Percentiles rank a stretch among this genome's conserved stretches.
Conservation (phyloP, 2,329 filamentous ascomycete genomes). For the Falciphora oryzae region DNA sequence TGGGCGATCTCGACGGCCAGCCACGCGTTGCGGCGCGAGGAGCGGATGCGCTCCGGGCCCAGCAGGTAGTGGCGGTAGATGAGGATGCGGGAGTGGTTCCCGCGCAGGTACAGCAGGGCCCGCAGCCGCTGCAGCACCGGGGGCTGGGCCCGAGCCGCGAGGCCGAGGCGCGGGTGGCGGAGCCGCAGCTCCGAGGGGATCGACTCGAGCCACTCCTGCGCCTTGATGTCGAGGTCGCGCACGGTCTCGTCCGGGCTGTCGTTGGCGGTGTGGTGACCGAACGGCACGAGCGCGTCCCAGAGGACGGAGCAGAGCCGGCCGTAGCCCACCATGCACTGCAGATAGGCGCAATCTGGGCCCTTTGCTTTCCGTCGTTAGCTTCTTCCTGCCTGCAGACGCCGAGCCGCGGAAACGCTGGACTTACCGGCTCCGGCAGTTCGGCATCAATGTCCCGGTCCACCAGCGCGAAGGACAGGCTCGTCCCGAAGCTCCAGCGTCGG, state of each 20-base stretch:
- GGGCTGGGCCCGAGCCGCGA: conserved; percentile 25
- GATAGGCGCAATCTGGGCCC: conserved; percentile 21
- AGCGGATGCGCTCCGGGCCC: conserved; percentile 29
- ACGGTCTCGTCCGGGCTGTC: conserved; percentile 32
- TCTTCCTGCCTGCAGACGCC: conserved; percentile 33
- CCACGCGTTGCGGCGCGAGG: conserved; percentile 29
- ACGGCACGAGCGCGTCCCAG: conserved; percentile 36
- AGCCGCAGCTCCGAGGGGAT: conserved; percentile 36
- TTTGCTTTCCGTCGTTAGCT: conserved; percentile 60
- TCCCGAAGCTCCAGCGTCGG: conserved; percentile 46
- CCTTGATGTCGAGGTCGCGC: conserved; percentile 33
- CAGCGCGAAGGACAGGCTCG: conserved; percentile 41
- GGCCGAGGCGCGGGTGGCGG: conserved; percentile 30
- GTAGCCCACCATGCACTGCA: conserved; percentile 43
- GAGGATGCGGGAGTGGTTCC: conserved; percentile 38
- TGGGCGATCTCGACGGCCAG: conserved; percentile 33
- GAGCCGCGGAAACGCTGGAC: conserved; percentile 52
- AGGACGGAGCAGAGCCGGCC: conserved; percentile 39
- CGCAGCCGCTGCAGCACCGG: conserved; percentile 33
- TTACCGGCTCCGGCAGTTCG: conserved; percentile 36
- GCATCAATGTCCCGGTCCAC: conserved; percentile 44
- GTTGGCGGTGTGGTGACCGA: conserved; percentile 26
- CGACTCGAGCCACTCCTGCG: conserved; percentile 39
- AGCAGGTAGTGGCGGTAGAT: conserved; percentile 38
- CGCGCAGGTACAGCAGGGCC: conserved; percentile 33